Base-by-base conservation (phyloP, 768 basidiomycete genomes). In the Pleurotus pulmonarius region DNA sequence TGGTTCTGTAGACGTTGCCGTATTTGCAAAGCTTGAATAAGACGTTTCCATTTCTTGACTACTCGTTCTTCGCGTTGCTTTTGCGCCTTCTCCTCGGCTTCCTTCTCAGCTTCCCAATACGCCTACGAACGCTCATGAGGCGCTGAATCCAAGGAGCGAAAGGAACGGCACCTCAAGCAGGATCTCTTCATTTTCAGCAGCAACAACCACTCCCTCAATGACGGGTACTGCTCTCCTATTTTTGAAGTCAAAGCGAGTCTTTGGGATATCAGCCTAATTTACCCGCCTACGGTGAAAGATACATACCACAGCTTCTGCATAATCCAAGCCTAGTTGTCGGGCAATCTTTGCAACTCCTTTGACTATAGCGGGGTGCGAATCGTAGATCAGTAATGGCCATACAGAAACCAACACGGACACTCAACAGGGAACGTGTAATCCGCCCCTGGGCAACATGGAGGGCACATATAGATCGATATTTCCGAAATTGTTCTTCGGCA, bases 171-270 rank as follows among this genome's bases (percentile, higher is more conserved):
- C 95, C 75, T 96, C 91, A 24, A 94, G 70, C 13, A 98, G 65
- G 3, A 78, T 67, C 1, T 75, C 73, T 67, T 93, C 89, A 60
- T 92, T 83, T 69, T 95, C 94, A 39, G 77, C 77, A 13, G 95
- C 92, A 24, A 93, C 78, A 24, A 98, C 94, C 2, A 99, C 79
- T 9, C 96, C 96, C 53, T 86, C 82, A 29, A 96, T 74, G 57
- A 92, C 75, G 3, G 96, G 96, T 57, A 83, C 83, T 0, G 97
- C 96, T 49, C 88, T 82, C 29, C 91, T 87, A 69, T 95, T 94
- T 67, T 86, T 92, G 75, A 98, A 99, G 70, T 98, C 96, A 69
- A 98, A 99, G 12, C 94, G 90, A 56, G 87, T 93, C 95, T 98
- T 57, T 15, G 48, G n/a, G 43, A 47, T 16, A 53, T 49, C n/a